These are phyloP conservation scores for Carnegiea gigantea DNA, from an alignment of 179 eudicot species.

Conservation along the genomic window DNA sequence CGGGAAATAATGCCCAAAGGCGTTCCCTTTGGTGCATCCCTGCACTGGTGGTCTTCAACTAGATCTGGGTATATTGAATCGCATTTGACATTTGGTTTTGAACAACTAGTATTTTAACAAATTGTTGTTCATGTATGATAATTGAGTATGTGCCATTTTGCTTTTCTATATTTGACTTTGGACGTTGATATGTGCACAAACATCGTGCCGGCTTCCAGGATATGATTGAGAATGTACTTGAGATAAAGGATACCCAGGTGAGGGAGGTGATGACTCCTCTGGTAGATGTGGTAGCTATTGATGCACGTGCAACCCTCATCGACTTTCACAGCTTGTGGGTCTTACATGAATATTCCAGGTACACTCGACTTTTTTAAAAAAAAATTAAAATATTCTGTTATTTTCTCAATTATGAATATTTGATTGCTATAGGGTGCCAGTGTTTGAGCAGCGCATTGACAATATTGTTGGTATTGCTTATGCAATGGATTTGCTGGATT, in stretches of 20 bases:
- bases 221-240: conserved; percentile 79
- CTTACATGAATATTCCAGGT: conserved; percentile 70
- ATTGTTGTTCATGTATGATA: neutral
- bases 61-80: no score
- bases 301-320: conserved; percentile 56
- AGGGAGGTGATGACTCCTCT: conserved; percentile 82
- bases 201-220: conserved; percentile 41
- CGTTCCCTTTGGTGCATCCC: neutral
- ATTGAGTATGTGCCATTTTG: neutral
- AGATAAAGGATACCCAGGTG: conserved; percentile 60
- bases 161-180: neutral
- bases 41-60: no score
- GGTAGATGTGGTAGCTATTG: conserved; percentile 71
- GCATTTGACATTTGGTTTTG: neutral
- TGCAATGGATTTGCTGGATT: conserved; percentile 73
- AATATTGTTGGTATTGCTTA: conserved; percentile 74
- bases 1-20: no score
- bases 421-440: conserved; percentile 50
- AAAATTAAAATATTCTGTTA: no score
- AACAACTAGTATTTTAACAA: neutral
- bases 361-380: neutral
- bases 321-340: conserved; percentile 68
- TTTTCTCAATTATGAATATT: neutral
- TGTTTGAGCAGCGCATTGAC: conserved; percentile 68
- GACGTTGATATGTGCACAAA: neutral